A percentile compares a stretch with the other conserved stretches of the same genome.
Evolutionary conservation across 129 eudicot genomes (phyloP).

Genomic region (Calendula officinalis): DNA sequence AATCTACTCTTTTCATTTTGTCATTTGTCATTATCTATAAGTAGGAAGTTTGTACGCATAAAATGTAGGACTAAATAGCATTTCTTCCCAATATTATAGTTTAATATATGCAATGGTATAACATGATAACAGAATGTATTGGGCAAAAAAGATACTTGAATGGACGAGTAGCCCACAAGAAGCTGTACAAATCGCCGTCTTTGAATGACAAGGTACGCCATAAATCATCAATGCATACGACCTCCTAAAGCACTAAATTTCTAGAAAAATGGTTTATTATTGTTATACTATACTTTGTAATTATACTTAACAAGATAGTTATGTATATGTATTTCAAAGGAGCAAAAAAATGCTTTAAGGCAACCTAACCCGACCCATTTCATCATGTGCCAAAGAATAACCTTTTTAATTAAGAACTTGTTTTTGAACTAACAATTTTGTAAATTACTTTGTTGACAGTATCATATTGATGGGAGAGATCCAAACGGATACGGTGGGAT

Average conservation of each 20-base stretch:
- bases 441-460: constrained; percentile 44
- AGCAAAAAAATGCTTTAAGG: not conserved
- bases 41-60: too few species aligned
- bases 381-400: not conserved
- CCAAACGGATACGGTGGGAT: constrained; percentile 96
- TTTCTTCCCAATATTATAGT: too few species aligned
- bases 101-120: too few species aligned
- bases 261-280: too few species aligned
- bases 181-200: constrained; percentile 77
- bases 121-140: constrained; percentile 73
- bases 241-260: too few species aligned
- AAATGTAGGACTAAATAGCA: too few species aligned
- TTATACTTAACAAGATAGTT: too few species aligned
- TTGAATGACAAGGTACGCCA: constrained; percentile 80
- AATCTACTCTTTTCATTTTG: too few species aligned
- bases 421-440: not conserved
- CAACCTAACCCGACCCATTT: constrained; percentile 6
- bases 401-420: not conserved
- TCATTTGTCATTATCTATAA: too few species aligned
- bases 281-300: too few species aligned
- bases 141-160: constrained; percentile 97
- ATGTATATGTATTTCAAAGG: not conserved
- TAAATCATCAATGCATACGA: not conserved
- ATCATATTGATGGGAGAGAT: constrained; percentile 91
- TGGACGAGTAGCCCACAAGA: constrained; percentile 94